Evolutionary conservation across 2,329 filamentous ascomycete species (phyloP).

Genomic region (Colletotrichum godetiae): DNA sequence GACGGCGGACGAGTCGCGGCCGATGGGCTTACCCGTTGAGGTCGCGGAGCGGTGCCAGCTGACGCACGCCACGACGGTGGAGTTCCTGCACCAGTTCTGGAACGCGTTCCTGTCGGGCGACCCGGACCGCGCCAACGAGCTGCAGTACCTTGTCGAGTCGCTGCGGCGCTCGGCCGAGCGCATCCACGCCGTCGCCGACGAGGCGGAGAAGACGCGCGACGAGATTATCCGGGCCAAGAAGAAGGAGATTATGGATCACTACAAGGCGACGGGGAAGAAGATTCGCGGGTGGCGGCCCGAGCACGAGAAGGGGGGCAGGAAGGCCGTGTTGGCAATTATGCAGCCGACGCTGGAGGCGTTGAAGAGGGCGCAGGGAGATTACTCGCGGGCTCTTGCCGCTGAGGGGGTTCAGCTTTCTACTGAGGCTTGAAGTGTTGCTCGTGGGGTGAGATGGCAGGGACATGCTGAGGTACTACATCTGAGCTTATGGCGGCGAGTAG

Average conservation of each 20-base stretch:
- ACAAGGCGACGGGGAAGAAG: conserved; percentile 79
- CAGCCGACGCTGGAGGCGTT: conserved; percentile 79
- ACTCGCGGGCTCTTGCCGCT: conserved; percentile 76
- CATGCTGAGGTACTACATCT: background rate
- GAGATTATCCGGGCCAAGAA: conserved; percentile 75
- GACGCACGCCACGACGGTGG: conserved; percentile 92
- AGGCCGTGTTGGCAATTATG: conserved; percentile 81
- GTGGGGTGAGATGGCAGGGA: background rate
- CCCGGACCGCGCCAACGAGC: conserved; percentile 80
- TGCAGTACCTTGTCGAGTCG: conserved; percentile 85
- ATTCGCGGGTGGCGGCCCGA: conserved; percentile 72
- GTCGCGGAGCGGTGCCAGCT: conserved; percentile 69
- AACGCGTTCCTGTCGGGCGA: conserved; percentile 90
- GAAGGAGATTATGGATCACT: conserved; percentile 76
- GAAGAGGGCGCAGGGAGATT: conserved; percentile 76
- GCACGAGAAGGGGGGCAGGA: conserved; percentile 78
- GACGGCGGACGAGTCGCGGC: conserved; percentile 15
- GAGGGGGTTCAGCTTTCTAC: conserved; percentile 63
- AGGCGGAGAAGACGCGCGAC: conserved; percentile 81
- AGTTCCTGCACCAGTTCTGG: conserved; percentile 99
- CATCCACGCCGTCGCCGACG: conserved; percentile 82
- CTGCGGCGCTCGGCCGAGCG: conserved; percentile 80
- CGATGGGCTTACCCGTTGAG: conserved; percentile 61
- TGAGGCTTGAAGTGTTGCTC: conserved; percentile 45
- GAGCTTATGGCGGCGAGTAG: background rate